Percentiles rank a stretch among this genome's conserved stretches.
phyloP scores from a whole-genome alignment of 228 moss, liverwort and hornwort species.

The Sphagnum magellanicum region DNA sequence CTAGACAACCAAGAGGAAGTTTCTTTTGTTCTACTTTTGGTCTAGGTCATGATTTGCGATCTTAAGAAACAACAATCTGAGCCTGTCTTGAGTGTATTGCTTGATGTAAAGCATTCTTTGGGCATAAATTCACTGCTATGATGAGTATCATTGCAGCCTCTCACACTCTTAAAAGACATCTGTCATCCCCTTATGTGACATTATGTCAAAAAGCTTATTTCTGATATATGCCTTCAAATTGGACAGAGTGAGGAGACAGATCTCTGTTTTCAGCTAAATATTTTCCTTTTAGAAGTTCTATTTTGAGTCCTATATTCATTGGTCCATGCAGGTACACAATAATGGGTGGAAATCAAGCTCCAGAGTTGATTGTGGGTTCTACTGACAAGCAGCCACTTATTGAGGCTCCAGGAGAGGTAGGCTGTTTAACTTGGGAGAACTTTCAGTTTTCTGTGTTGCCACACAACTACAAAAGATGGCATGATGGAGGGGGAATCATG shows the following conservation, averaged over 20 bases:
- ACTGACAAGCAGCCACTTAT: conserved; percentile 67
- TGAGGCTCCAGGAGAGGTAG: conserved; percentile 88
- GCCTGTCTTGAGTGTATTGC: no score
- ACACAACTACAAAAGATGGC: background rate
- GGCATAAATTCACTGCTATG: background rate
- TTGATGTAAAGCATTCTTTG: no score
- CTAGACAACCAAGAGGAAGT: background rate
- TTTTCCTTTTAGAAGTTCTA: no score
- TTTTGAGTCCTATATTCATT: no score
- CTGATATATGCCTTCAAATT: background rate
- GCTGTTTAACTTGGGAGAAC: background rate
- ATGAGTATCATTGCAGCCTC: background rate
- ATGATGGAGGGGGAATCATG: background rate
- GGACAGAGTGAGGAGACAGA: no score
- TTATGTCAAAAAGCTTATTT: no score
- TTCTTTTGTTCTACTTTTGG: background rate
- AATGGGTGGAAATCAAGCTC: conserved; percentile 44
- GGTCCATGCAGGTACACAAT: conserved; percentile 39
- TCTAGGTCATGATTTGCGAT: no score
- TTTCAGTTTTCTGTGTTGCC: background rate
- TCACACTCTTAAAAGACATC: no score
- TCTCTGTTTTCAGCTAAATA: no score
- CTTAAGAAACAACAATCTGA: no score
- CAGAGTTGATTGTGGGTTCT: conserved; percentile 61
- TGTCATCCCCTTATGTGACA: no score